Percentiles rank a stretch among this genome's conserved stretches.
phyloP scores from a whole-genome alignment of 228 moss, liverwort and hornwort species.

The Sphagnum fallax region DNA sequence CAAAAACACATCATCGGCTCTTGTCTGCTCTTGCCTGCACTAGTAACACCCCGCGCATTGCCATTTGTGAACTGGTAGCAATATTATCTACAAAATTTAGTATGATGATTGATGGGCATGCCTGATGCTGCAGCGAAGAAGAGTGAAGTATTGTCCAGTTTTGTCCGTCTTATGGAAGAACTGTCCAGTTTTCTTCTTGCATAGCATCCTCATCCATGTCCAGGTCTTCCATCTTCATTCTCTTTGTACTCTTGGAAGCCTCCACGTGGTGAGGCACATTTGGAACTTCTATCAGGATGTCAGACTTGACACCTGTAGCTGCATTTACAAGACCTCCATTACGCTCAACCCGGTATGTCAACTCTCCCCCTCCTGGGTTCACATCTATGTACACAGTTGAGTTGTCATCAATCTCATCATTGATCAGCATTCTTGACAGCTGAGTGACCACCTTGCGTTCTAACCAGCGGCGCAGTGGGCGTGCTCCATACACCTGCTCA shows the following conservation, averaged over 20 bases:
- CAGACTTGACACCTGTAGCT: conserved; percentile 55
- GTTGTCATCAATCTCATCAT: conserved; percentile 87
- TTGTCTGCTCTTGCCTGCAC: too few relatives aligned
- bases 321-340: conserved; percentile 77
- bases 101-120: too few relatives aligned
- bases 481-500: conserved; percentile 75
- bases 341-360: conserved; percentile 55
- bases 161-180: too few relatives aligned
- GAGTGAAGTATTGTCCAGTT: too few relatives aligned
- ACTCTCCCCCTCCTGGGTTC: conserved; percentile 19
- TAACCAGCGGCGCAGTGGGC: conserved; percentile 82
- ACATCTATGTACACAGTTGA: conserved; percentile 78
- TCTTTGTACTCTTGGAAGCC: conserved; percentile 39
- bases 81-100: too few relatives aligned
- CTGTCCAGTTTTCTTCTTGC: conserved; percentile 14
- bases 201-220: conserved; percentile 55
- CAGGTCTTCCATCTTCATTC: conserved; percentile 49
- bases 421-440: conserved; percentile 77
- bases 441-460: conserved; percentile 90
- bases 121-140: too few relatives aligned
- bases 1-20: too few relatives aligned
- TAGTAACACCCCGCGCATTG: too few relatives aligned
- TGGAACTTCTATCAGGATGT: conserved; percentile 75
- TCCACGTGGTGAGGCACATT: conserved; percentile 2
- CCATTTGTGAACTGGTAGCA: too few relatives aligned